These are phyloP conservation scores for Apiotrichum porosum DNA, from an alignment of 1,284 basidiomycete genomes.

Conservation along the genomic window DNA sequence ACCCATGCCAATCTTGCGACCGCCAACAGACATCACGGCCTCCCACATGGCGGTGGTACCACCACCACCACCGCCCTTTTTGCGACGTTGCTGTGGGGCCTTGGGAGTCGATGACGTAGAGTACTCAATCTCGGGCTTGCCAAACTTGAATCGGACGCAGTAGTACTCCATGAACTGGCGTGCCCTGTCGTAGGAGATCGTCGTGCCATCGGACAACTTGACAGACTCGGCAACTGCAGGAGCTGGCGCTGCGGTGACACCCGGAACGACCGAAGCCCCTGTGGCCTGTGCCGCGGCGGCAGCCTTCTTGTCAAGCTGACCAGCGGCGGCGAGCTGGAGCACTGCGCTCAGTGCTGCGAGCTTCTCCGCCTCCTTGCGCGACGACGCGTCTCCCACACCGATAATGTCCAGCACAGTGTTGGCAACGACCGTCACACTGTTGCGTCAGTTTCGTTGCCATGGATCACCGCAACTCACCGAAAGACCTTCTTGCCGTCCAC, in stretches of 20 bases:
- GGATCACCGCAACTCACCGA: constrained; percentile 20
- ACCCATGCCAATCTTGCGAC: constrained; percentile 74
- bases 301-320: constrained; percentile 45
- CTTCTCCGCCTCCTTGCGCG: constrained; percentile 66
- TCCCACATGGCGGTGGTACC: constrained; percentile 57
- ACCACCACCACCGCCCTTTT: constrained; percentile 28
- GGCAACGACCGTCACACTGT: constrained; percentile 35
- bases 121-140: constrained; percentile 71
- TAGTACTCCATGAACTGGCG: constrained; percentile 94
- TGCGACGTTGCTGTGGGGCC: constrained; percentile 1
- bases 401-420: constrained; percentile 33
- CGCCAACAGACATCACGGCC: constrained; percentile 75
- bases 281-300: constrained; percentile 8
- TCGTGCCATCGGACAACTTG: constrained; percentile 62
- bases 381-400: constrained; percentile 60
- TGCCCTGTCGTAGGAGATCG: constrained; percentile 68
- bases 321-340: constrained; percentile 61
- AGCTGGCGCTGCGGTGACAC: constrained; percentile 8
- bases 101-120: constrained; percentile 28
- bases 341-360: constrained; percentile 68
- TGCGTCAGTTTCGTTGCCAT: background rate
- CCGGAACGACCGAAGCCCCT: constrained; percentile 1
- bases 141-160: constrained; percentile 73
- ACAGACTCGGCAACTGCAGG: constrained; percentile 9
- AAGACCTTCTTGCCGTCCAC: constrained; percentile 31